Percentiles rank a stretch among this genome's conserved stretches.
These are phyloP conservation scores for Backusella morwellensis DNA, from an alignment of 192 early-diverging fungal genomes.

Conservation along the genomic window DNA sequence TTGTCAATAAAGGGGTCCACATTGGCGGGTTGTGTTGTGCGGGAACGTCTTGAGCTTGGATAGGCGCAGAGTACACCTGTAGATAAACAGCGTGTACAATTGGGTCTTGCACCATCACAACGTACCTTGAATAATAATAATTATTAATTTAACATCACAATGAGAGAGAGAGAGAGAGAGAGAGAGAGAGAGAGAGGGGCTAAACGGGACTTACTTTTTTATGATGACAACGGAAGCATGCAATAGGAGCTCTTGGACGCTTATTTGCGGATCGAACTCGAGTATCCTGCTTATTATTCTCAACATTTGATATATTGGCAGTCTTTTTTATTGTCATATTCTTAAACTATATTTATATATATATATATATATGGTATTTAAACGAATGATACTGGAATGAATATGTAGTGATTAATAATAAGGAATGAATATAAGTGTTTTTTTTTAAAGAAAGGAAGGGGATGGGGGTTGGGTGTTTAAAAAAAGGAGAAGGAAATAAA, in stretches of 20 bases:
- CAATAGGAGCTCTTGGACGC: conserved; percentile 28
- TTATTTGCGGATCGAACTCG: conserved; percentile 16
- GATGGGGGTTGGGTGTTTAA: neutral
- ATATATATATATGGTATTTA: neutral
- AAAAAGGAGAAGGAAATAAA: neutral
- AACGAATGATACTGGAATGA: neutral
- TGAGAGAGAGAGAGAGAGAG: neutral
- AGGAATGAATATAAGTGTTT: too few species aligned
- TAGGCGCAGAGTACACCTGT: conserved; percentile 24
- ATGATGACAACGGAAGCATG: conserved; percentile 31
- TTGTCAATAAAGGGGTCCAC: conserved; percentile 37
- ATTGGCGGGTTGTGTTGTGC: conserved; percentile 23
- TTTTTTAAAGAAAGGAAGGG: neutral
- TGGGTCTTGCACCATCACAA: conserved; percentile 29
- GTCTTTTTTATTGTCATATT: conserved; percentile 7
- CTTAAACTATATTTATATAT: neutral
- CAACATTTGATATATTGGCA: neutral
- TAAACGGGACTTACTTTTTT: conserved; percentile 18
- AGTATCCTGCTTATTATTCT: neutral
- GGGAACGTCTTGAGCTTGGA: conserved; percentile 22
- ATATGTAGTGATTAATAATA: neutral
- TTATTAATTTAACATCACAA: neutral
- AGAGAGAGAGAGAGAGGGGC: neutral
- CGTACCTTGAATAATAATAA: conserved; percentile 15
- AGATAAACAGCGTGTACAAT: conserved; percentile 21